These are phyloP conservation scores for Tetrahymena thermophila DNA, from an alignment of 73 alveolate genomes.

Conservation along the genomic window DNA sequence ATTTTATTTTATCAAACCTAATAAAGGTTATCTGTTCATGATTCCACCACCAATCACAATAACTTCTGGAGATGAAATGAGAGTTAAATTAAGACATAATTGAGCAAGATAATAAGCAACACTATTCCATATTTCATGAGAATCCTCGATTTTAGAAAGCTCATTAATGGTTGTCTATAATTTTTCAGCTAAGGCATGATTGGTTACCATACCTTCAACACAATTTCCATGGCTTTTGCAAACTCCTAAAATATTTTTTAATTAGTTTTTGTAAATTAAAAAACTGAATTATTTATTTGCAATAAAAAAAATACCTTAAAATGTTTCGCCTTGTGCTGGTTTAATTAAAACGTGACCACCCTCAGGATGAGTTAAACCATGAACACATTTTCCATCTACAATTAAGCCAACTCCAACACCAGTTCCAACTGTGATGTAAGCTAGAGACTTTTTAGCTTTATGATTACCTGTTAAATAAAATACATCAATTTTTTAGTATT, in stretches of 20 bases:
- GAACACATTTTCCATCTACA: conserved; percentile 65
- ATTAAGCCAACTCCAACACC: conserved; percentile 88
- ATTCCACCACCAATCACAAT: conserved; percentile 96
- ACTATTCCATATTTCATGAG: conserved; percentile 79
- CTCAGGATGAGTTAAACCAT: conserved; percentile 91
- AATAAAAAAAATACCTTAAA: conserved; percentile 22
- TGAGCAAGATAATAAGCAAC: conserved; percentile 72
- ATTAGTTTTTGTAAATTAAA: not conserved
- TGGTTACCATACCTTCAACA: conserved; percentile 81
- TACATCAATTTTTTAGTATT: not conserved
- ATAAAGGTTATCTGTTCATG: conserved; percentile 67
- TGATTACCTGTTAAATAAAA: conserved; percentile 29
- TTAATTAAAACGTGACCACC: conserved; percentile 71
- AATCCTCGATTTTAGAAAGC: conserved; percentile 50
- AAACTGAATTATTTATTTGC: not conserved
- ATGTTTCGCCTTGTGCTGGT: conserved; percentile 22
- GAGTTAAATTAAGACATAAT: conserved; percentile 55
- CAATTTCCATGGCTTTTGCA: conserved; percentile 77
- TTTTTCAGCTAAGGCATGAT: conserved; percentile 71
- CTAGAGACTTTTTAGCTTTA: conserved; percentile 53
- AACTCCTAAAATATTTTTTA: conserved; percentile 51
- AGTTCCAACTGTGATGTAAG: conserved; percentile 87
- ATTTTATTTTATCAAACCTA: not conserved
- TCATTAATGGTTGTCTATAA: conserved; percentile 56
- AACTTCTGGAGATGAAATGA: conserved; percentile 62